Conservation (phyloP, 2,329 filamentous ascomycete genomes). For the Arthrobotrys sphaeroides region DNA sequence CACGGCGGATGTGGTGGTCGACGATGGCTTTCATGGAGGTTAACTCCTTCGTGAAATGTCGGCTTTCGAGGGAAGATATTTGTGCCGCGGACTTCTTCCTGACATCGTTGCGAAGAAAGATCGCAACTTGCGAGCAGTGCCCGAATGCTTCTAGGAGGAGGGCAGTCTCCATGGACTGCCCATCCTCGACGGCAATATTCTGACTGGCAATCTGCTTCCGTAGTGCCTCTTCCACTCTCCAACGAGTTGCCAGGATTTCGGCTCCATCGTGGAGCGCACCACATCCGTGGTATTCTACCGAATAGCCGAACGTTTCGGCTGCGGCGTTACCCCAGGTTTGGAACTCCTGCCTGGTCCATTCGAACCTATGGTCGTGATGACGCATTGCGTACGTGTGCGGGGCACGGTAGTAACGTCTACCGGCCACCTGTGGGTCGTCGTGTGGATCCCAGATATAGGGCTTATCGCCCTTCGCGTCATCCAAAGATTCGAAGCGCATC, state of each 20-base stretch:
- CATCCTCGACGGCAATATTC: conserved; percentile 13
- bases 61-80: neutral
- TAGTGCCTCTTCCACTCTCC: conserved; percentile 47
- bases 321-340: conserved; percentile 54
- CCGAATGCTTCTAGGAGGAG: conserved; percentile 51
- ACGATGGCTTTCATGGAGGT: conserved; percentile 8
- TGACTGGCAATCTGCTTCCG: conserved; percentile 18
- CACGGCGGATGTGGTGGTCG: neutral
- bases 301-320: conserved; percentile 55
- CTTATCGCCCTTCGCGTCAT: conserved; percentile 12
- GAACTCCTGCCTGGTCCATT: conserved; percentile 57
- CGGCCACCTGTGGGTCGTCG: conserved; percentile 32
- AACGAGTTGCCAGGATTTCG: conserved; percentile 47
- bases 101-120: conserved; percentile 55
- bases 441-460: conserved; percentile 46
- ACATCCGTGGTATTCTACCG: conserved; percentile 56
- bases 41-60: conserved; percentile 8
- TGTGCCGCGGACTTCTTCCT: neutral
- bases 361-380: conserved; percentile 58
- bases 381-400: conserved; percentile 56
- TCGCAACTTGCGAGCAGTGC: conserved; percentile 57
- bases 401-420: conserved; percentile 40
- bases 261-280: conserved; percentile 55
- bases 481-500: conserved; percentile 53
- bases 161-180: neutral